phyloP scores from a whole-genome alignment of 2,329 filamentous ascomycete species.

The Pezicula radicicola region DNA sequence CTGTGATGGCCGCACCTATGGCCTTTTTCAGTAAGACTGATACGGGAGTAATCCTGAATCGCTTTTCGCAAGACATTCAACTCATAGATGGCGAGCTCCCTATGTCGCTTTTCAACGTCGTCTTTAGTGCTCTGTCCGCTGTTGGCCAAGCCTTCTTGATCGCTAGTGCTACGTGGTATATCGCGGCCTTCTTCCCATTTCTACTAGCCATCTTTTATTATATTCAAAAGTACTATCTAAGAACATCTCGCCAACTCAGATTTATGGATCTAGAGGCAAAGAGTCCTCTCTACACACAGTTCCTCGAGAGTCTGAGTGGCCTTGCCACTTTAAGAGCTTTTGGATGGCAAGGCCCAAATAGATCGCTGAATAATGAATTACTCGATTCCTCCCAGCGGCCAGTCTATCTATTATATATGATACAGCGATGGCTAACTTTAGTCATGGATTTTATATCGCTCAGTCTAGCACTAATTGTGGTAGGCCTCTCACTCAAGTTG shows the following conservation, averaged over 20 bases:
- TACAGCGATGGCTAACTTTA: slow-evolving; percentile 43
- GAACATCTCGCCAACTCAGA: slow-evolving; percentile 43
- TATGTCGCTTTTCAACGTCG: slow-evolving; percentile 23
- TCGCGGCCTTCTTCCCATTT: slow-evolving; percentile 17
- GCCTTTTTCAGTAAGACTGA: slow-evolving; percentile 8
- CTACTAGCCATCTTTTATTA: slow-evolving; percentile 5
- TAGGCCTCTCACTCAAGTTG: slow-evolving; percentile 20
- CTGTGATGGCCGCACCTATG: slow-evolving; percentile 4
- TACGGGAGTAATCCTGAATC: slow-evolving; percentile 5
- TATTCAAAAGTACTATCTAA: slow-evolving; percentile 37
- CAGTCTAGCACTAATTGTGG: slow-evolving; percentile 24
- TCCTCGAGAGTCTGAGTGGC: slow-evolving; percentile 39
- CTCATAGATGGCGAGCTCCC: slow-evolving; percentile 20
- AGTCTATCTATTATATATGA: slow-evolving; percentile 40
- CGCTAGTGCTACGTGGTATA: slow-evolving; percentile 28
- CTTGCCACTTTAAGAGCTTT: slow-evolving; percentile 41
- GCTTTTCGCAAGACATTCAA: slow-evolving; percentile 17
- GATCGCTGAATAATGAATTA: slow-evolving; percentile 4
- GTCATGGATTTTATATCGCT: slow-evolving; percentile 40
- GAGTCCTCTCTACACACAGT: slow-evolving; percentile 41
- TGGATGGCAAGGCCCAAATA: slow-evolving; percentile 30
- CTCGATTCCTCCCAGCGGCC: slow-evolving; percentile 42
- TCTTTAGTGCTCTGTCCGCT: neutral
- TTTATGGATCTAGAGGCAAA: slow-evolving; percentile 38
- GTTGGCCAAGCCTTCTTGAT: slow-evolving; percentile 7